Conservation (phyloP, 108 stramenopile genomes). For the Fragilariopsis cylindrus region DNA sequence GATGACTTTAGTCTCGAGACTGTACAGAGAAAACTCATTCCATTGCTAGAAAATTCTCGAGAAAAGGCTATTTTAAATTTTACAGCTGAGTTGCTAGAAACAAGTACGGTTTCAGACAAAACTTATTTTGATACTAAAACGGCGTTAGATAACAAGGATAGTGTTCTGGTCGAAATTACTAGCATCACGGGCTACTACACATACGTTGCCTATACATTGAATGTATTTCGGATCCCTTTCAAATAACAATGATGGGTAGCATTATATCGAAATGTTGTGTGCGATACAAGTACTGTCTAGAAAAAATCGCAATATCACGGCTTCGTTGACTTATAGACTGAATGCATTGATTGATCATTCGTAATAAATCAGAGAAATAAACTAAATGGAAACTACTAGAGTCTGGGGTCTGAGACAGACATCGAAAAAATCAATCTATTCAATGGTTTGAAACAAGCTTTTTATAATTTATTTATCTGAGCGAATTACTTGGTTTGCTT, state of each 20-base stretch:
- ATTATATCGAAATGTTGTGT: too few species aligned
- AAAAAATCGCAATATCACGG: too few species aligned
- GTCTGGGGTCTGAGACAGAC: too few species aligned
- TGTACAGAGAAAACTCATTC: conserved; percentile 49
- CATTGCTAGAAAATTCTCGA: conserved; percentile 52
- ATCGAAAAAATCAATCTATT: too few species aligned
- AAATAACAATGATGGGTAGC: background rate
- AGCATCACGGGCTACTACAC: conserved; percentile 86
- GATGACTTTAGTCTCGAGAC: conserved; percentile 46
- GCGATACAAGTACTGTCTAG: too few species aligned
- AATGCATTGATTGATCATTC: too few species aligned
- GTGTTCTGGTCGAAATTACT: conserved; percentile 74
- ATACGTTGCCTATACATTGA: conserved; percentile 74
- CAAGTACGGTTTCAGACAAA: conserved; percentile 67
- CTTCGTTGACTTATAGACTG: too few species aligned
- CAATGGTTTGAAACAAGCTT: too few species aligned
- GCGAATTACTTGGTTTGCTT: too few species aligned
- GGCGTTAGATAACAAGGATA: conserved; percentile 54
- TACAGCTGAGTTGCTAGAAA: conserved; percentile 74
- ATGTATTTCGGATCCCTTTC: conserved; percentile 75
- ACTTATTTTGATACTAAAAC: conserved; percentile 59
- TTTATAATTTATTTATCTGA: too few species aligned
- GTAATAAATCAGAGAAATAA: too few species aligned
- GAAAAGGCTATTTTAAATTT: conserved; percentile 68
- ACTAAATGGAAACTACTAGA: too few species aligned